phyloP scores from a whole-genome alignment of 768 basidiomycete species.

The Hypholoma sublateritium region DNA sequence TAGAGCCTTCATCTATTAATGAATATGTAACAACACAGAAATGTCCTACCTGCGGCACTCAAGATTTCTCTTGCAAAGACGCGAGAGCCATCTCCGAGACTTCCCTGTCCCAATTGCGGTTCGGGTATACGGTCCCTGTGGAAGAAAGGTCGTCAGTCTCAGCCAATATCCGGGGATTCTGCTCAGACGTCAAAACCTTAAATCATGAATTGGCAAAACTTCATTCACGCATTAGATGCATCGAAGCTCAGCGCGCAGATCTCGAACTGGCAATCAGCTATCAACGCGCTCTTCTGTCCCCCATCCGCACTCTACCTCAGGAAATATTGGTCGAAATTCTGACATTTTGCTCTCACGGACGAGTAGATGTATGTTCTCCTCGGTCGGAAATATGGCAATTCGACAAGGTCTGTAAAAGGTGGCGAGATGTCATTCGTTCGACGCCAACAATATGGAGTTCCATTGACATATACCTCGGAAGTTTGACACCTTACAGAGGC shows the following conservation, averaged over 20 bases:
- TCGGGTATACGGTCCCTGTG: not conserved
- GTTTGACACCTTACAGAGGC: constrained; percentile 5
- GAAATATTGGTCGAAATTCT: constrained; percentile 13
- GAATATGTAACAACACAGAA: not conserved
- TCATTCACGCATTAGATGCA: not conserved
- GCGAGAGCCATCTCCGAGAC: not conserved
- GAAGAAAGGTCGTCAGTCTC: constrained; percentile 3
- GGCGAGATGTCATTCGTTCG: constrained; percentile 5
- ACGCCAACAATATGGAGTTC: constrained; percentile 8
- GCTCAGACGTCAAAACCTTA: not conserved
- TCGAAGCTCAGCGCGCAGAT: not conserved
- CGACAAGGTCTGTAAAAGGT: constrained; percentile 14
- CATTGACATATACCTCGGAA: constrained; percentile 11
- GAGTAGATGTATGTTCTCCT: constrained; percentile 12
- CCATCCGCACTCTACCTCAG: constrained; percentile 11
- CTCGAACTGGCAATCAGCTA: constrained; percentile 3
- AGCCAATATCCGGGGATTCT: not conserved
- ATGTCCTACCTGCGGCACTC: not conserved
- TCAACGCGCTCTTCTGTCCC: constrained; percentile 6
- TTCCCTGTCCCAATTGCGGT: not conserved
- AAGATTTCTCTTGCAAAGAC: not conserved
- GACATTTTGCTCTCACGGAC: constrained; percentile 3
- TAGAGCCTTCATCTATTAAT: not conserved
- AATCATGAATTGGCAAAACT: constrained; percentile 4
- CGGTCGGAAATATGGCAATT: constrained; percentile 11